These are phyloP conservation scores for Aspergillus unguis DNA, from an alignment of 2,329 filamentous ascomycete species.

Conservation along the genomic window DNA sequence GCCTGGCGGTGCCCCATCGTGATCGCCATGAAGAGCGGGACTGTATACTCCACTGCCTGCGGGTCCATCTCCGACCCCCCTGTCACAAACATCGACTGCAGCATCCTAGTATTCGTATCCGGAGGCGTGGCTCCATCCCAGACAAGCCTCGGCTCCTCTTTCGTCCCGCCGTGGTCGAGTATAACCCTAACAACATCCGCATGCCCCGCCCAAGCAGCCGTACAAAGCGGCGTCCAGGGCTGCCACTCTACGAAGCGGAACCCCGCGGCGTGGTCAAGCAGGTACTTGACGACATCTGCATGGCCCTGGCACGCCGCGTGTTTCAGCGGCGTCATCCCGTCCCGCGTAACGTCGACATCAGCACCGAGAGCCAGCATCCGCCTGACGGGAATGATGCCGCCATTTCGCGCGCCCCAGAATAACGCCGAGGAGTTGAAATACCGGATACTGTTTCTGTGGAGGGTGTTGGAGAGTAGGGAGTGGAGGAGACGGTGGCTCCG, in stretches of 20 bases:
- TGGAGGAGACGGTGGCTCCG: not conserved
- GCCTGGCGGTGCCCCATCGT: not conserved
- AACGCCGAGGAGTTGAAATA: not conserved
- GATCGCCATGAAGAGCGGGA: constrained; percentile 2
- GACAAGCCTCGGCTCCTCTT: not conserved
- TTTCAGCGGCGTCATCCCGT: not conserved
- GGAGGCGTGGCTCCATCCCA: not conserved
- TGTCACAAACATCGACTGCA: not conserved
- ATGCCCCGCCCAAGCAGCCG: not conserved
- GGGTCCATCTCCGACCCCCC: not conserved
- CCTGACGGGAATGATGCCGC: not conserved
- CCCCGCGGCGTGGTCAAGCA: not conserved
- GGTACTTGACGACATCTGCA: not conserved
- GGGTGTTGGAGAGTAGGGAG: not conserved
- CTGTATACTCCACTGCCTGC: not conserved
- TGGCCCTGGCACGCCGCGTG: not conserved
- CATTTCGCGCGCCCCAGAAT: not conserved
- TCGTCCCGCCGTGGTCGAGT: not conserved
- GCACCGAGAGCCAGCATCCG: not conserved
- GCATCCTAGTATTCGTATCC: not conserved
- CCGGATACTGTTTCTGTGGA: not conserved
- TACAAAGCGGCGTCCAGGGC: not conserved
- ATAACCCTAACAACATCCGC: not conserved
- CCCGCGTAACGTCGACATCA: not conserved
- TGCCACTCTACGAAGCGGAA: not conserved